A percentile compares a stretch with the other conserved stretches of the same genome.
phyloP scores from a whole-genome alignment of 768 basidiomycete species.

The Rhodotorula kratochvilovae region DNA sequence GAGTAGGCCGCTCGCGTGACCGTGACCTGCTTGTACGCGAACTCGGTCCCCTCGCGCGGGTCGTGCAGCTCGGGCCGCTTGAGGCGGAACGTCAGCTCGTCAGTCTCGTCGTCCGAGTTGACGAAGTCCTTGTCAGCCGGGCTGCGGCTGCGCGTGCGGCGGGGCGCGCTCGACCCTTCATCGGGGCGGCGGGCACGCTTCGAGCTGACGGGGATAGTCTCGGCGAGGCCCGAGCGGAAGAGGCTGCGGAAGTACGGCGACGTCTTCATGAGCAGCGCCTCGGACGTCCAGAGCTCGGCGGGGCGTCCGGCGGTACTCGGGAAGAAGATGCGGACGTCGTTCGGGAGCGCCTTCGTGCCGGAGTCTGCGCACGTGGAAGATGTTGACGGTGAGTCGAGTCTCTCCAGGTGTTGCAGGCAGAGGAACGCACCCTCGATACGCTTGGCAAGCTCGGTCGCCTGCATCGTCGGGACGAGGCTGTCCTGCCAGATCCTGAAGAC shows the following conservation, averaged over 20 bases:
- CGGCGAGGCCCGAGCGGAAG: conserved; percentile 1
- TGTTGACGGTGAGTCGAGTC: too few relatives aligned
- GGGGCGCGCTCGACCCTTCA: too few relatives aligned
- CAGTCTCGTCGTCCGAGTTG: background rate
- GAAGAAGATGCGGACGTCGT: background rate
- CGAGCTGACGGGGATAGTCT: background rate
- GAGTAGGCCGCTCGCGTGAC: background rate
- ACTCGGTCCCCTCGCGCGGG: background rate
- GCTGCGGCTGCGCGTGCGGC: background rate
- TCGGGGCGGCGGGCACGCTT: background rate
- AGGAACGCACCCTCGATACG: too few relatives aligned
- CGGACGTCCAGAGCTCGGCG: background rate
- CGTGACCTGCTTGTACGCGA: background rate
- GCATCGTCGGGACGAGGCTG: too few relatives aligned
- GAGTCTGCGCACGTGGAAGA: too few relatives aligned
- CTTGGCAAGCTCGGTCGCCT: too few relatives aligned
- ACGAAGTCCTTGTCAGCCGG: background rate
- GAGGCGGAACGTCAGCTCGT: background rate
- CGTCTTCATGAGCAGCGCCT: background rate
- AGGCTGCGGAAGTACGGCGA: conserved; percentile 5
- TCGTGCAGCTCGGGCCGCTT: too few relatives aligned
- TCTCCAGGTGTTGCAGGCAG: too few relatives aligned
- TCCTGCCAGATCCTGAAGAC: too few relatives aligned
- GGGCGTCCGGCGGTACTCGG: background rate
- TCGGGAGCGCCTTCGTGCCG: background rate